These are phyloP conservation scores for Coemansia asiatica DNA, from an alignment of 192 early-diverging fungal genomes.

Conservation along the genomic window DNA sequence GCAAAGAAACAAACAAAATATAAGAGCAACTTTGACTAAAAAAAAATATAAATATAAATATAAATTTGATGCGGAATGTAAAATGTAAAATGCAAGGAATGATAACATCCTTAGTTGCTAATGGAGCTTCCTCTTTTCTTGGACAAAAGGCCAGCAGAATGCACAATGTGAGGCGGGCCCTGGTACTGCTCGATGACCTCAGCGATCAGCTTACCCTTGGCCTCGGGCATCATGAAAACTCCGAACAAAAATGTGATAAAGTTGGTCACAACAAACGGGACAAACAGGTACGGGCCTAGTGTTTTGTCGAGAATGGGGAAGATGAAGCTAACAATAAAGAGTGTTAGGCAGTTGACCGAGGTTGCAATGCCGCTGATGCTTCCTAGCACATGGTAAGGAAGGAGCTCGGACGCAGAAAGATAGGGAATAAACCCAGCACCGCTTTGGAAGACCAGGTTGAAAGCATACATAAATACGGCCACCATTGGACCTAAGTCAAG, in stretches of 20 bases:
- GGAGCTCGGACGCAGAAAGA: conserved; percentile 69
- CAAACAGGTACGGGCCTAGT: conserved; percentile 63
- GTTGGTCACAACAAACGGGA: conserved; percentile 59
- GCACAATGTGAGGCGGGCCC: conserved; percentile 34
- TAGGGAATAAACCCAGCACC: conserved; percentile 87
- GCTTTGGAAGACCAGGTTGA: conserved; percentile 82
- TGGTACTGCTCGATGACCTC: conserved; percentile 48
- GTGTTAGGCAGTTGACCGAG: conserved; percentile 64
- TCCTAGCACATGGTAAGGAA: conserved; percentile 67
- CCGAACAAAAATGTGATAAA: conserved; percentile 43
- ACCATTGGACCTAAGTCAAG: conserved; percentile 57
- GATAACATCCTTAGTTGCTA: background rate
- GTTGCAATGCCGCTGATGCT: conserved; percentile 66
- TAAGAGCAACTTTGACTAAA: too few species aligned
- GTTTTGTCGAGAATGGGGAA: conserved; percentile 60
- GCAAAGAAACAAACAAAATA: too few species aligned
- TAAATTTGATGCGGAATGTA: background rate
- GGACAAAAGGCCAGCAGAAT: background rate
- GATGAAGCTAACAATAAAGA: conserved; percentile 64
- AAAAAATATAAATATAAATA: too few species aligned
- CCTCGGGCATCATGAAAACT: conserved; percentile 67
- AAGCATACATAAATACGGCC: conserved; percentile 64
- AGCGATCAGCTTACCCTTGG: conserved; percentile 58
- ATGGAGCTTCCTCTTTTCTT: background rate
- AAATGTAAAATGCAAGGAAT: background rate